These are phyloP conservation scores for Aspergillus brasiliensis DNA, from an alignment of 2,329 filamentous ascomycete species.

Conservation along the genomic window DNA sequence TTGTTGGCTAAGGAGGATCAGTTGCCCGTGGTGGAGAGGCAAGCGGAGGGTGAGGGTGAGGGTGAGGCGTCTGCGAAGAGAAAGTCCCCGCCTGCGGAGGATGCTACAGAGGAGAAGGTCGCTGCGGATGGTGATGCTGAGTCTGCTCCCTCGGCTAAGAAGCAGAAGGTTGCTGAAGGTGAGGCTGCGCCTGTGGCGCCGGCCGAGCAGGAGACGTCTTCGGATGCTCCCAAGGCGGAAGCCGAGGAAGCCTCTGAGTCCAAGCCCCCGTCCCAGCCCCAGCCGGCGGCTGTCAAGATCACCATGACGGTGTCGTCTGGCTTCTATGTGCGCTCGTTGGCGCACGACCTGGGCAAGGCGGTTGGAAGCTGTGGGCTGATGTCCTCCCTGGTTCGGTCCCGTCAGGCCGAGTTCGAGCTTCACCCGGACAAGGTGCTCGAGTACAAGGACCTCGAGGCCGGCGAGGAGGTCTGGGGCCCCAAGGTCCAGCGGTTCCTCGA, in stretches of 20 bases:
- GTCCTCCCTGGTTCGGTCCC: constrained; percentile 76
- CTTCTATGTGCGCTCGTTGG: constrained; percentile 93
- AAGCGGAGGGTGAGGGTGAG: constrained; percentile 37
- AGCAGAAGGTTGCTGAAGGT: constrained; percentile 33
- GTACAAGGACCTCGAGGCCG: constrained; percentile 72
- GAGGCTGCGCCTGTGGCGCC: constrained; percentile 21
- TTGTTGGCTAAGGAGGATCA: constrained; percentile 49
- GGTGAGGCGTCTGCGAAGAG: constrained; percentile 29
- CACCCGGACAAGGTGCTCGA: constrained; percentile 72
- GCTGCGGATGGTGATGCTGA: constrained; percentile 18
- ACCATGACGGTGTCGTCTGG: constrained; percentile 92
- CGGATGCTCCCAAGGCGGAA: background rate
- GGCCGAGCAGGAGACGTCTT: background rate
- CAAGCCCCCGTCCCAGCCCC: constrained; percentile 16
- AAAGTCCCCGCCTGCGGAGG: constrained; percentile 26
- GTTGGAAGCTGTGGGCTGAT: constrained; percentile 82
- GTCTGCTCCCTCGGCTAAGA: constrained; percentile 34
- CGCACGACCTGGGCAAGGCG: constrained; percentile 84
- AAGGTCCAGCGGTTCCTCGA: constrained; percentile 65
- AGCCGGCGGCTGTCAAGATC: constrained; percentile 73
- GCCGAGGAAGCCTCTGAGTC: background rate
- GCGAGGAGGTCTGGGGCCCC: constrained; percentile 80
- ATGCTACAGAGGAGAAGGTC: constrained; percentile 15
- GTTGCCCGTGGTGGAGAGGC: constrained; percentile 23
- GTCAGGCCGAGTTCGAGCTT: constrained; percentile 79